Evolutionary conservation across 192 early-diverging fungal species (phyloP).

Genomic region (Backusella psychrophila): DNA sequence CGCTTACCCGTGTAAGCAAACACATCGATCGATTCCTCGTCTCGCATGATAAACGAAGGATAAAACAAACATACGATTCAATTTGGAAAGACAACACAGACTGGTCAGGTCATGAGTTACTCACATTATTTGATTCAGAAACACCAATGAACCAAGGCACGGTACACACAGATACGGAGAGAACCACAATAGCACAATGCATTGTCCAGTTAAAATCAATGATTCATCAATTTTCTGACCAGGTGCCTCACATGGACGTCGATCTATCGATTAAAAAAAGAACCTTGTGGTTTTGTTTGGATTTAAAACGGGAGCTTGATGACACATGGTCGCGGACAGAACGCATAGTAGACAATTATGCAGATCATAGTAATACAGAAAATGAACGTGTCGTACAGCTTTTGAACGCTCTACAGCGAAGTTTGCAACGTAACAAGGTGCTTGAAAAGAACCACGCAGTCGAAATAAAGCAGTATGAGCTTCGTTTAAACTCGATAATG

Average conservation of each 20-base stretch:
- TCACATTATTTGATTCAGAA: neutral
- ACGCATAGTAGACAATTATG: neutral
- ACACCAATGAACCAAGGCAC: neutral
- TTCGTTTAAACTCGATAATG: neutral
- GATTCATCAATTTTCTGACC: neutral
- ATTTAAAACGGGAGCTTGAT: neutral
- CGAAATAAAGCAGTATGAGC: neutral
- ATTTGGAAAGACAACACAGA: neutral
- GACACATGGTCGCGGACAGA: neutral
- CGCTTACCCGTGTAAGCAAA: neutral
- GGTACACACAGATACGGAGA: neutral
- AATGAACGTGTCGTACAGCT: neutral
- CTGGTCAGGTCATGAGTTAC: conserved; percentile 2
- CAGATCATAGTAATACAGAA: neutral
- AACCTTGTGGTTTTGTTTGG: neutral
- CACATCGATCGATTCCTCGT: conserved; percentile 1
- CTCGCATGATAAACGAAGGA: neutral
- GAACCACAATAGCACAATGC: neutral
- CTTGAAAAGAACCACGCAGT: neutral
- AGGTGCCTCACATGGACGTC: neutral
- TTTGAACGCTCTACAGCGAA: neutral
- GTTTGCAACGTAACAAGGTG: neutral
- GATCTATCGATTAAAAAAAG: neutral
- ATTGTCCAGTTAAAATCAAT: neutral
- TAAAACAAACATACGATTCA: neutral